Conservation (phyloP, 2,329 filamentous ascomycete species). For the Xylaria multiplex region DNA sequence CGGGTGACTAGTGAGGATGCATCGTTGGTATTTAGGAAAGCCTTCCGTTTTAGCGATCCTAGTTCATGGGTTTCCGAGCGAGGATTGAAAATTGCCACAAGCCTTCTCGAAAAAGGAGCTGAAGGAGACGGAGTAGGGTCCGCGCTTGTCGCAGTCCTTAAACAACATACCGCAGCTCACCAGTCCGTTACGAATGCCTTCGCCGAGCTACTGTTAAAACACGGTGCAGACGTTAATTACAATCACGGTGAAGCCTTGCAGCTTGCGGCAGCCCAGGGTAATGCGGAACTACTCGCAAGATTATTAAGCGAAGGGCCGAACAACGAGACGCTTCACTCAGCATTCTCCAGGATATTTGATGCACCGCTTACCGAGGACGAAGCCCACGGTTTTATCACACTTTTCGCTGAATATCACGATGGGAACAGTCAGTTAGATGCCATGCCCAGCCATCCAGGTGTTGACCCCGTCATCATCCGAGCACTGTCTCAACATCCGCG, state of each 20-base stretch:
- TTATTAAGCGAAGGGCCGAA: conserved; percentile 63
- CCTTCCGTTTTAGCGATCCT: conserved; percentile 56
- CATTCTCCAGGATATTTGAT: conserved; percentile 67
- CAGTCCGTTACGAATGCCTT: conserved; percentile 57
- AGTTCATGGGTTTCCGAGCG: conserved; percentile 58
- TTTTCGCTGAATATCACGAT: conserved; percentile 62
- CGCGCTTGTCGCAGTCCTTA: conserved; percentile 59
- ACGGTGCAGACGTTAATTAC: conserved; percentile 60
- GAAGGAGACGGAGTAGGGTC: conserved; percentile 57
- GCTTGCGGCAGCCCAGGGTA: conserved; percentile 62
- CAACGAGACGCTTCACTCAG: conserved; percentile 60
- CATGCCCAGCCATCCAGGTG: conserved; percentile 56
- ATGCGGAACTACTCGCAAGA: conserved; percentile 59
- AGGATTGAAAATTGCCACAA: conserved; percentile 58
- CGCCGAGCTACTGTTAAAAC: conserved; percentile 54
- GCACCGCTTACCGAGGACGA: conserved; percentile 61
- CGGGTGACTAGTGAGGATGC: conserved; percentile 57
- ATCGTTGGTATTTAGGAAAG: conserved; percentile 56
- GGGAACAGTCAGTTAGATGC: conserved; percentile 62
- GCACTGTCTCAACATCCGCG: conserved; percentile 66
- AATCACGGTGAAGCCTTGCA: conserved; percentile 64
- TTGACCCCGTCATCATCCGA: conserved; percentile 61
- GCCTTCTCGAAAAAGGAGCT: conserved; percentile 62
- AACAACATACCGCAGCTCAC: conserved; percentile 53
- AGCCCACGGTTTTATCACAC: conserved; percentile 59